phyloP scores from a whole-genome alignment of 2,329 filamentous ascomycete genomes.

The Madurella mycetomatis region DNA sequence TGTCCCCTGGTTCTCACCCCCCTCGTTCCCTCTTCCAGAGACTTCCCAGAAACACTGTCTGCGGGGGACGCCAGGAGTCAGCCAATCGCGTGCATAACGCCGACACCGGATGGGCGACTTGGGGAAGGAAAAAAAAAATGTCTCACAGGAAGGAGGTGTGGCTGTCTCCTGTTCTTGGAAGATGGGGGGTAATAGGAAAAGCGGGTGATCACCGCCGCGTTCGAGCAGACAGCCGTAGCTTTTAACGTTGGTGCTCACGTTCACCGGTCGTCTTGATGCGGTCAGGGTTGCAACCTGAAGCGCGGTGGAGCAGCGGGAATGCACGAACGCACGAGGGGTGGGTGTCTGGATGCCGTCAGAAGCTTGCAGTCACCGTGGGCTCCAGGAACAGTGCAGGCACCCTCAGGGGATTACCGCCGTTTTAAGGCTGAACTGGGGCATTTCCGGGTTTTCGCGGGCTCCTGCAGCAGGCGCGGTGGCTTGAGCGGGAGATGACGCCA shows the following conservation, averaged over 20 bases:
- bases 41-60: not conserved
- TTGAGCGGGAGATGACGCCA: constrained; percentile 10
- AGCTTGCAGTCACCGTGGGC: not conserved
- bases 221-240: constrained; percentile 1
- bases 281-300: constrained; percentile 7
- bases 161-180: constrained; percentile 1
- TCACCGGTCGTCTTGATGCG: constrained; percentile 13
- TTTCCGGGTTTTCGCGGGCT: constrained; percentile 13
- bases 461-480: constrained; percentile 9
- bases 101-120: constrained; percentile 14
- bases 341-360: constrained; percentile 1
- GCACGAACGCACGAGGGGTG: constrained; percentile 11
- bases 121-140: constrained; percentile 24
- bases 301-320: constrained; percentile 2
- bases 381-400: constrained; percentile 5
- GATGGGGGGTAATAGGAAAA: not conserved
- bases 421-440: constrained; percentile 17
- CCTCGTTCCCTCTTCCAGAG: constrained; percentile 4
- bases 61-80: constrained; percentile 10
- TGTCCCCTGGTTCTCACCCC: constrained; percentile 2
- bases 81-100: constrained; percentile 17
- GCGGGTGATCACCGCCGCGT: constrained; percentile 1
- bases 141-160: constrained; percentile 17
- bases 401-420: constrained; percentile 4
- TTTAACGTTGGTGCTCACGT: not conserved